A percentile compares a stretch with the other conserved stretches of the same genome.
phyloP scores from a whole-genome alignment of 108 stramenopile species.

The Cyclotella cryptica region DNA sequence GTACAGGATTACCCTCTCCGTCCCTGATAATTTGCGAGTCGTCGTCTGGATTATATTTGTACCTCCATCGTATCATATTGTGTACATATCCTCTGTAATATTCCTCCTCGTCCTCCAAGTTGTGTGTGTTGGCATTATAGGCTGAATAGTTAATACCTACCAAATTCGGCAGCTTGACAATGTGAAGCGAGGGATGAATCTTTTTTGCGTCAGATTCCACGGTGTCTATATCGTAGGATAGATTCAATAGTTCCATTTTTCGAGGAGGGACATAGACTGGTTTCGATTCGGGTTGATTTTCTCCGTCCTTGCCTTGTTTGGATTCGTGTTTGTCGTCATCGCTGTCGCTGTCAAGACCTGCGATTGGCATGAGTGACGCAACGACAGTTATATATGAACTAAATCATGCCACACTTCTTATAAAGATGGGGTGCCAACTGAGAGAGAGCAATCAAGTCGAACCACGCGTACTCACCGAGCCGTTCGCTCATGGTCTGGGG shows the following conservation, averaged over 20 bases:
- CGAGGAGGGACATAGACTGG: conserved; percentile 40
- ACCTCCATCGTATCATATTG: conserved; percentile 89
- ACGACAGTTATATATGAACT: no score
- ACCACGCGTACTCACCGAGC: conserved; percentile 29
- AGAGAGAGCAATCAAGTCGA: no score
- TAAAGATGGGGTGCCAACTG: neutral
- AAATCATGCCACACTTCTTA: neutral
- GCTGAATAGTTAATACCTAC: conserved; percentile 76
- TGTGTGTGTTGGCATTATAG: conserved; percentile 71
- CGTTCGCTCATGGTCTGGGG: conserved; percentile 43
- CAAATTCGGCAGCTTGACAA: conserved; percentile 84
- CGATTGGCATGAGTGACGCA: neutral
- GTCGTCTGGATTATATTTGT: conserved; percentile 47
- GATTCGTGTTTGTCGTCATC: conserved; percentile 29
- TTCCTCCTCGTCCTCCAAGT: conserved; percentile 67
- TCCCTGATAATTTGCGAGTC: conserved; percentile 51
- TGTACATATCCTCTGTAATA: conserved; percentile 68
- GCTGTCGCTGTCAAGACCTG: conserved; percentile 49
- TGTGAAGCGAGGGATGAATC: conserved; percentile 43
- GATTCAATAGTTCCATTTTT: conserved; percentile 50
- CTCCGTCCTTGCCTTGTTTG: conserved; percentile 8
- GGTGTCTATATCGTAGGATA: conserved; percentile 17
- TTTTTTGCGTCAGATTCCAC: no score
- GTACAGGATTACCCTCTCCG: conserved; percentile 35
- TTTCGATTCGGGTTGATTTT: conserved; percentile 2